Base-by-base conservation (phyloP, 139 green algal genomes). In the Zygnema circumcarinatum region DNA sequence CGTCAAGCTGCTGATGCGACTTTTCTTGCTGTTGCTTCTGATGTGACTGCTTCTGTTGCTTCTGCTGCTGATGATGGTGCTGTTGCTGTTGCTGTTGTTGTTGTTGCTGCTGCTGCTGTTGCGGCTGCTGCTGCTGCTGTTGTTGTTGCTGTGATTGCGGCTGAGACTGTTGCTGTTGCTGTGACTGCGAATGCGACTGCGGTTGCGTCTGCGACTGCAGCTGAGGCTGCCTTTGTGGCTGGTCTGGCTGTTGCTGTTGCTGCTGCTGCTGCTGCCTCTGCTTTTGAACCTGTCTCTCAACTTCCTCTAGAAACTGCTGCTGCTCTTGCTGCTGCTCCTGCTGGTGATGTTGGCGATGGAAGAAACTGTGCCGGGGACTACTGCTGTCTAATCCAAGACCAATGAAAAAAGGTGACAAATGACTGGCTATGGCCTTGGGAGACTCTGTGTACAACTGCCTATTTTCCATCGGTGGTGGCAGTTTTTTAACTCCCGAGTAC, bases 401-500 rank as follows among this genome's bases (percentile, higher is more conserved):
- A 20, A 36, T 86, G 79, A 47, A 35, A 83, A 86, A 86, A 38
- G 79, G 79, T 3, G 79, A 86, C 53, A 86, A 47, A 2, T 86
- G 79, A 29, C 7, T 81, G 32, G 2, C 33, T 52, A 39, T 36
- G 3, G 33, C 75, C 75, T 54, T 83, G 2, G 85, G 79, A 21
- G 81, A 81, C 29, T 88, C 85, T 1, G 38, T 88, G 79, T 76
- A 88, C 1, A 88, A 53, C 74, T 76, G 74, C 35, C 39, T 74
- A 29, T 76, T 88, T 36, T 87, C 85, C 41, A 90, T 62, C 2
- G 86, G 86, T 7, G 86, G 81, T 11, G 86, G 86, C 41, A 90
- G 81, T 40, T 90, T 89, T 29, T 90, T 90, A 31, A 39, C 83
- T 29, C 86, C 81, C 16, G 53, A 85, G 84, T 90, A 90, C 20